Evolutionary conservation across 2,329 filamentous ascomycete species (phyloP).

Genomic region (Conoideocrella luteorostrata): DNA sequence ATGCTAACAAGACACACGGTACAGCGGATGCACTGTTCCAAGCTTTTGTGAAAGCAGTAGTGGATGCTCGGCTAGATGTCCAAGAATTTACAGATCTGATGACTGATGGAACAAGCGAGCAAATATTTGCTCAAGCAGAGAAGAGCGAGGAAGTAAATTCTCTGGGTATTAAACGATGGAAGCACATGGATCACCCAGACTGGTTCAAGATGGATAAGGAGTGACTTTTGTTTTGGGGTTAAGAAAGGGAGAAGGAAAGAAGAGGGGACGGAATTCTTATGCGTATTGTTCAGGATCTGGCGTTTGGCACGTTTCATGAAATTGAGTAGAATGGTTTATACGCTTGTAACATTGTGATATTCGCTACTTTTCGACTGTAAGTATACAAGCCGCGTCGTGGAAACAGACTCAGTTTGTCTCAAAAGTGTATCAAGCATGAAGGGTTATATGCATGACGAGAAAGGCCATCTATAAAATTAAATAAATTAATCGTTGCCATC

Average conservation of each 20-base stretch:
- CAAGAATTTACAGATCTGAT: constrained; percentile 43
- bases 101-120: constrained; percentile 38
- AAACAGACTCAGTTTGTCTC: too few relatives aligned
- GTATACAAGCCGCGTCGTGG: too few relatives aligned
- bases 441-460: too few relatives aligned
- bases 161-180: constrained; percentile 53
- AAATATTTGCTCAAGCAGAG: constrained; percentile 44
- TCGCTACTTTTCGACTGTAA: too few relatives aligned
- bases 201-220: constrained; percentile 40
- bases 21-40: constrained; percentile 45
- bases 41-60: constrained; percentile 41
- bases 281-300: neutral
- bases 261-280: too few relatives aligned
- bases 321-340: too few relatives aligned
- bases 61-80: constrained; percentile 43
- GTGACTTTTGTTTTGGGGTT: too few relatives aligned
- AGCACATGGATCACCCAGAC: constrained; percentile 50
- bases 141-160: constrained; percentile 50
- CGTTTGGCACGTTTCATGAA: neutral
- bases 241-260: too few relatives aligned
- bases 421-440: too few relatives aligned
- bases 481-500: too few relatives aligned
- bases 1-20: constrained; percentile 5
- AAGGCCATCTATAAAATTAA: too few relatives aligned
- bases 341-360: too few relatives aligned